A percentile compares a stretch with the other conserved stretches of the same genome.
These are phyloP conservation scores for Nasturtium officinale DNA, from an alignment of 345 rosid species.

Conservation along the genomic window DNA sequence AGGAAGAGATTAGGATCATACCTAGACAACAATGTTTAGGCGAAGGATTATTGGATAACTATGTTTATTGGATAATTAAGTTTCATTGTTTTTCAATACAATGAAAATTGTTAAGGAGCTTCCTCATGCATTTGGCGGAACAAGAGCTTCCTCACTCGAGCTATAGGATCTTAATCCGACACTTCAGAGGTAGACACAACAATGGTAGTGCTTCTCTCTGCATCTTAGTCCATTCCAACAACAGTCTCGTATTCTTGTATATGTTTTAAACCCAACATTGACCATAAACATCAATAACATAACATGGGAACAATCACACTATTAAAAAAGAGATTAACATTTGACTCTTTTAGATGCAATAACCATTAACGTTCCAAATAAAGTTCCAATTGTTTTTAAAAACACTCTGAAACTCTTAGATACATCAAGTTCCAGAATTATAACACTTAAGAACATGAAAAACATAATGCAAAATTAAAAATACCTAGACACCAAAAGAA, in stretches of 20 bases:
- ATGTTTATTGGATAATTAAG: conserved; percentile 77
- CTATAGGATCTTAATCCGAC: conserved; percentile 48
- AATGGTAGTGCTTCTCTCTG: conserved; percentile 16
- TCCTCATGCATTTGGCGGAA: conserved; percentile 76
- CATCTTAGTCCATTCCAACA: conserved; percentile 33
- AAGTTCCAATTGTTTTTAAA: not conserved
- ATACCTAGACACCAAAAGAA: too few species aligned
- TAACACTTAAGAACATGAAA: too few species aligned
- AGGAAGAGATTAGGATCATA: conserved; percentile 70
- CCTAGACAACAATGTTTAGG: conserved; percentile 90
- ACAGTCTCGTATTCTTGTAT: conserved; percentile 1
- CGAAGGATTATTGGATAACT: conserved; percentile 72
- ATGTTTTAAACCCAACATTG: conserved; percentile 1
- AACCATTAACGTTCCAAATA: too few species aligned
- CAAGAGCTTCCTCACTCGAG: conserved; percentile 59
- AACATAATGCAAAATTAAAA: too few species aligned
- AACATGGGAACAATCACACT: not conserved
- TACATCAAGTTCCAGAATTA: not conserved
- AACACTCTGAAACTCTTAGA: too few species aligned
- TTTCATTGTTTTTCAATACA: conserved; percentile 94
- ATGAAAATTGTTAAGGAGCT: conserved; percentile 82
- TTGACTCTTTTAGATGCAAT: too few species aligned
- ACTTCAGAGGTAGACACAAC: conserved; percentile 42
- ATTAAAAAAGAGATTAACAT: not conserved
- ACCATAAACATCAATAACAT: conserved; percentile 22